Evolutionary conservation across 78 protist genomes (phyloP), one percentile per base, ranked within the genome.

Genomic region (Protostelium mycophagum): DNA sequence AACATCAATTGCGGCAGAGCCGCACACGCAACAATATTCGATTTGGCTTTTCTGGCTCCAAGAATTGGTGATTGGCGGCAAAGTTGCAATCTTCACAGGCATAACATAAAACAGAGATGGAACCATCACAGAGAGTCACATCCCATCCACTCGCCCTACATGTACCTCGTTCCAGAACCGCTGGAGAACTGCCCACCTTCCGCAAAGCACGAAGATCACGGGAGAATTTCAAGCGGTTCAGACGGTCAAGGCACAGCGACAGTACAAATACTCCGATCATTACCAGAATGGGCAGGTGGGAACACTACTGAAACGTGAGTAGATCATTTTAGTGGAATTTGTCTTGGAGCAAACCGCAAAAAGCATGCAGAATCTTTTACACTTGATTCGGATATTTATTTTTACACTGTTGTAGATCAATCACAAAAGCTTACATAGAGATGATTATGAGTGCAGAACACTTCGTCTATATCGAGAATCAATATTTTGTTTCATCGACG

Each of bases 381-480:
- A n/a, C n/a, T n/a, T n/a, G n/a, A n/a, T n/a, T n/a, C n/a, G n/a
- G n/a, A n/a, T n/a, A n/a, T n/a, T n/a, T n/a, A n/a, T n/a, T n/a
- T n/a, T n/a, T n/a, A n/a, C n/a, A 51, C 73, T 16, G 73, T 5
- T 5, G 73, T 51, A 35, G 92, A 0, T 87, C 96, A 23, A 93
- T 97, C 35, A 95, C 94, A 37, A 86, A 91, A 0, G 96, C 97
- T 23, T 94, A 94, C 83, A 28, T 95, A 29, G 91, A 93, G 16
- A 89, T 90, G 35, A 97, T 97, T n/a, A 89, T 37, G 38, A 88
- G 85, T 16, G 92, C 98, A 5, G 85, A 95, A 83, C 96, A 94
- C 83, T 97, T 83, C 23, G 88, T 97, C 35, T 97, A 97, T 86
- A 96, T 97, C 83, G 98, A 96, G 38, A 93, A 96, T 36, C 98